phyloP scores from a whole-genome alignment of 164 flowering plant species.

The Vitis labrusca region DNA sequence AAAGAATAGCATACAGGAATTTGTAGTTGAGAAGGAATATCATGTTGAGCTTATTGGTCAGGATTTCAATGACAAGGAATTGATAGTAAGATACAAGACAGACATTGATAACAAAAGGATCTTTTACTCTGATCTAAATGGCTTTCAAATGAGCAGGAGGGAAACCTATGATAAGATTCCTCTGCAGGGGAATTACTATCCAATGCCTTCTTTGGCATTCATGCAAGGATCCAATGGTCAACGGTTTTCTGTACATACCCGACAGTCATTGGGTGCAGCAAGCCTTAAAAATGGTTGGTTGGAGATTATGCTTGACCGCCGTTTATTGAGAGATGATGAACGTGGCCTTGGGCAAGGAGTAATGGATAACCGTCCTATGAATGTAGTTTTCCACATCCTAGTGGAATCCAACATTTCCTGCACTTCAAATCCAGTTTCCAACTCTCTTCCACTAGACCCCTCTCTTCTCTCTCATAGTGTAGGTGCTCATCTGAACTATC shows the following conservation, averaged over 20 bases:
- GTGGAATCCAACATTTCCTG: constrained; percentile 71
- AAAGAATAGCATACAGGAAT: constrained; percentile 52
- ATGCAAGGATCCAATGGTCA: constrained; percentile 76
- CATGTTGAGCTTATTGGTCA: constrained; percentile 86
- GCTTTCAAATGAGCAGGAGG: constrained; percentile 94
- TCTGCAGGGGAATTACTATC: constrained; percentile 95
- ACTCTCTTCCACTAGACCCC: constrained; percentile 54
- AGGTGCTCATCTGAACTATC: constrained; percentile 81
- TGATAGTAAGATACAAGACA: constrained; percentile 82
- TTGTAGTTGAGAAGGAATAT: constrained; percentile 87
- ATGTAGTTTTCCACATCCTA: constrained; percentile 74
- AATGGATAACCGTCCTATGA: constrained; percentile 91
- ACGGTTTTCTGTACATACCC: constrained; percentile 85
- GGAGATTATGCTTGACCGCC: constrained; percentile 95
- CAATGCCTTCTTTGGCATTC: constrained; percentile 98
- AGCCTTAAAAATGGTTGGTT: constrained; percentile 88
- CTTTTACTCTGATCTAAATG: constrained; percentile 90
- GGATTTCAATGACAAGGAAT: constrained; percentile 70
- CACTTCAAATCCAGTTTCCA: constrained; percentile 33
- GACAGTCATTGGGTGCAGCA: constrained; percentile 90
- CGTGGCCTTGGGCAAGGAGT: constrained; percentile 99
- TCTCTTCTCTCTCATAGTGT: constrained; percentile 82
- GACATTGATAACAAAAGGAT: constrained; percentile 67
- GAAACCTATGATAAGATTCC: constrained; percentile 94
- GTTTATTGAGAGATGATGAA: constrained; percentile 80